A percentile compares a stretch with the other conserved stretches of the same genome.
phyloP scores from a whole-genome alignment of 306 rosid genomes.

The Herpetospermum pedunculosum region DNA sequence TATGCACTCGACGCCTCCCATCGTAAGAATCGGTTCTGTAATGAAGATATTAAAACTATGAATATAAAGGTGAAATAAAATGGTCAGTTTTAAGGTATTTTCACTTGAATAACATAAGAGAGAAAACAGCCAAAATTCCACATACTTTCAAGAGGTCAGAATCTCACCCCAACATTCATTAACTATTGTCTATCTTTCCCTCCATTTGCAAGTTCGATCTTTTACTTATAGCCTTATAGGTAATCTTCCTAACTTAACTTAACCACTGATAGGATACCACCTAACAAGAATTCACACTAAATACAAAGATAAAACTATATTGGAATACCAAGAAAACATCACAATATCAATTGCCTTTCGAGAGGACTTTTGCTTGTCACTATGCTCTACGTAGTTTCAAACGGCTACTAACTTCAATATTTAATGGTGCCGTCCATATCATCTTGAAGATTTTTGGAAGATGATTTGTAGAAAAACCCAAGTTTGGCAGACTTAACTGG shows the following conservation, averaged over 20 bases:
- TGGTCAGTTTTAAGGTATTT: neutral
- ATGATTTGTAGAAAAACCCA: neutral
- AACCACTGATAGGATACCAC: too few species aligned
- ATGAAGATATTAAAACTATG: neutral
- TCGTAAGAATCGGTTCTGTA: constrained; percentile 87
- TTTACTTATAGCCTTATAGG: neutral
- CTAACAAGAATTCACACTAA: too few species aligned
- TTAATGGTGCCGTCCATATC: neutral
- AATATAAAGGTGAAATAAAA: neutral
- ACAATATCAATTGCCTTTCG: too few species aligned
- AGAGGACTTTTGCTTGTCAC: too few species aligned
- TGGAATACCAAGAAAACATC: too few species aligned
- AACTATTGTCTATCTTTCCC: neutral
- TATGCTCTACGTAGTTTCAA: too few species aligned
- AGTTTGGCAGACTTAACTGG: neutral
- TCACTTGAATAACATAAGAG: neutral
- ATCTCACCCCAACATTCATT: too few species aligned
- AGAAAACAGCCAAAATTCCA: neutral
- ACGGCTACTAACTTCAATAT: too few species aligned
- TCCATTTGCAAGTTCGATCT: neutral
- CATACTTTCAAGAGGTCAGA: neutral
- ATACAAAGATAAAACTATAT: too few species aligned
- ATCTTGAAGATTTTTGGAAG: neutral
- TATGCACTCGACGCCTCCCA: constrained; percentile 62
- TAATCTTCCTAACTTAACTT: neutral